Base-by-base conservation (phyloP, 208 protist genomes). In the Acanthamoeba castellanii region DNA sequence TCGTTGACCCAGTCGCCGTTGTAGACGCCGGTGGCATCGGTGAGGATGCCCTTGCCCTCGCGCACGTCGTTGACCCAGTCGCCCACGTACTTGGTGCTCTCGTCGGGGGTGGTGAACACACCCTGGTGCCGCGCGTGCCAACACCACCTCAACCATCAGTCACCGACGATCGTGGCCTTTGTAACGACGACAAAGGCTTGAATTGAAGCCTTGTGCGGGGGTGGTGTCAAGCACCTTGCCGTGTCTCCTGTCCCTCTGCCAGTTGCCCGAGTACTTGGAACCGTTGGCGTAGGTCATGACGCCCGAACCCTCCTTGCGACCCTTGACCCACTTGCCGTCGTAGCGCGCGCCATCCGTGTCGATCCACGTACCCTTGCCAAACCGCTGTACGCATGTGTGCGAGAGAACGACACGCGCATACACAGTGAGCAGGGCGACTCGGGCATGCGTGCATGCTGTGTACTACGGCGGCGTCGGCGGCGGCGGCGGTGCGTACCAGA, bases 261-360 rank as follows among this genome's bases (percentile, higher is more conserved):
- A 90, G 84, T 37, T 59, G 55, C 84, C 84, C 22, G 45, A 59
- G 84, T 70, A 90, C 55, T 90, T 59, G 57, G 52, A 47, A n/a
- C 84, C 84, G 32, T 90, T 90, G 84, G 84, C 30, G 57, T 70
- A 90, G 57, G 52, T 90, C 52, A 70, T 30, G 22, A 68, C 45
- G n/a, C 84, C 84, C 11, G 55, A 68, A 0, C 84, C 84, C 52
- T 90, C 52, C n/a, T 45, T 61, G 84, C 55, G 45, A 6, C 84
- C 84, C 52, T 90, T 90, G 20, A 90, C 84, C 84, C 84, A 90
- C 57, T 90, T 90, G 84, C 84, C 84, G 55, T 90, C 84, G 57
- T 90, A 90, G 76, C 76, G 76, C 14, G 76, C 25, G 76, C 76
- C 76, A 85, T 85, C 76, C 30, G 30, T 20, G 42, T 85, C 76